A percentile compares a stretch with the other conserved stretches of the same genome.
Conservation (phyloP, 2,329 filamentous ascomycete genomes). For the Clathrospora elynae region DNA sequence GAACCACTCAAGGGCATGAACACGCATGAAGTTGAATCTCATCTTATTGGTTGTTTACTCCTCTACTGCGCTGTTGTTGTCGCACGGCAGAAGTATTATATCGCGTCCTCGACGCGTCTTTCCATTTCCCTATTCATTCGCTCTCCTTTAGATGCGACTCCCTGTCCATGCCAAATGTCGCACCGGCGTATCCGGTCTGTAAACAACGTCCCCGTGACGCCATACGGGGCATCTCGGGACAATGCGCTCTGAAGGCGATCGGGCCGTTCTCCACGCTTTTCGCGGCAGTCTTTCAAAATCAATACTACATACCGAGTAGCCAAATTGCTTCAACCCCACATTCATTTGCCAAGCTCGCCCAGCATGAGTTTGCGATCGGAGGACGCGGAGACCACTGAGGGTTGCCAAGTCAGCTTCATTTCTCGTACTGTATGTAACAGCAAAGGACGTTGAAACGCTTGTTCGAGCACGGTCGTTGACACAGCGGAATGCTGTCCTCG, state of each 20-base stretch:
- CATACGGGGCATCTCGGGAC: conserved; percentile 23
- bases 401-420: conserved; percentile 38
- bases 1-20: conserved; percentile 29
- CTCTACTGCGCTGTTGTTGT: conserved; percentile 16
- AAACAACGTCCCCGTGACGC: conserved; percentile 33
- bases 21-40: conserved; percentile 26
- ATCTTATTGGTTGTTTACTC: conserved; percentile 21
- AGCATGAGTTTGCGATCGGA: conserved; percentile 86
- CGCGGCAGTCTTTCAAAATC: conserved; percentile 29
- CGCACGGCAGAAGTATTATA: conserved; percentile 25
- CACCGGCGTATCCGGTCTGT: conserved; percentile 41
- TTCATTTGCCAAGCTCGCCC: conserved; percentile 75
- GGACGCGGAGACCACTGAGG: conserved; percentile 79
- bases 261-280: conserved; percentile 34
- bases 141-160: conserved; percentile 19
- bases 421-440: conserved; percentile 2
- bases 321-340: conserved; percentile 22
- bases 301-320: conserved; percentile 25
- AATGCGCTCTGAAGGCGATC: conserved; percentile 16
- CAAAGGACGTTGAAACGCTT: conserved; percentile 21
- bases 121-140: conserved; percentile 13
- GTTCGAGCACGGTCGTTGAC: not conserved
- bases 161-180: conserved; percentile 32
- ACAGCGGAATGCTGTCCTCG: not conserved
- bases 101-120: conserved; percentile 29